Evolutionary conservation across 2,329 filamentous ascomycete species (phyloP), one percentile per base, ranked within the genome.

Genomic region (Fusarium torreyae): DNA sequence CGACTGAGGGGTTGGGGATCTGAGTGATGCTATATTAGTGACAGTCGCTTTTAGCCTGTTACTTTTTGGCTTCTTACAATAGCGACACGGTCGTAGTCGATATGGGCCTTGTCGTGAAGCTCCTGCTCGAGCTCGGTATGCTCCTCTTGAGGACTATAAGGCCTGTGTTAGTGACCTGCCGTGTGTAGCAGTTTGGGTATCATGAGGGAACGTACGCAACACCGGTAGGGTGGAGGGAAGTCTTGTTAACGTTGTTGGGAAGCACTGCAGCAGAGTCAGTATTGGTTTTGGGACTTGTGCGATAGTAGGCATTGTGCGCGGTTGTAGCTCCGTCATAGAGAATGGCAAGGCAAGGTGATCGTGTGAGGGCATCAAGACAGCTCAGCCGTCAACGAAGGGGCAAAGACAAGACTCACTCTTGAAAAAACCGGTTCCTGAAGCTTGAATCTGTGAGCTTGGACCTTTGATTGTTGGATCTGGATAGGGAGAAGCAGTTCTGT

Each of bases 91-190:
- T 98, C 93, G 81, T 98, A 99, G 88, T 99, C 96, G 79, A 99
- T 99, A 88, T 99, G 95, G 74, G 96, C 96, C 79, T 92, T 94
- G 83, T 98, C 94, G 83, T 98, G 94, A 67, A 99, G 92, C 82
- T 97, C 94, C 85, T 98, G 94, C 85, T 99, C 87, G 71, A 99
- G 90, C 82, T 98, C 96, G 45, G 96, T 98, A 89, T 98, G 95
- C 80, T 97, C 92, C 77, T 87, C 87, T 78, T 90, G 86, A 70
- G 94, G 93, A 83, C 94, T 97, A 57, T 52, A 48, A 77, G 28
- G 68, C 43, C 69, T 61, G 54, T 60, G 72, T 78, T 70, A 77
- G 78, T 72, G 70, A 63, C 66, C 53, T 51, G n/a, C 38, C 42
- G 49, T 38, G 54, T 24, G 49, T 54, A 36, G 52, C 53, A 52